Evolutionary conservation across 75 land plant genomes (phyloP).

Genomic region (Selaginella moellendorffii): DNA sequence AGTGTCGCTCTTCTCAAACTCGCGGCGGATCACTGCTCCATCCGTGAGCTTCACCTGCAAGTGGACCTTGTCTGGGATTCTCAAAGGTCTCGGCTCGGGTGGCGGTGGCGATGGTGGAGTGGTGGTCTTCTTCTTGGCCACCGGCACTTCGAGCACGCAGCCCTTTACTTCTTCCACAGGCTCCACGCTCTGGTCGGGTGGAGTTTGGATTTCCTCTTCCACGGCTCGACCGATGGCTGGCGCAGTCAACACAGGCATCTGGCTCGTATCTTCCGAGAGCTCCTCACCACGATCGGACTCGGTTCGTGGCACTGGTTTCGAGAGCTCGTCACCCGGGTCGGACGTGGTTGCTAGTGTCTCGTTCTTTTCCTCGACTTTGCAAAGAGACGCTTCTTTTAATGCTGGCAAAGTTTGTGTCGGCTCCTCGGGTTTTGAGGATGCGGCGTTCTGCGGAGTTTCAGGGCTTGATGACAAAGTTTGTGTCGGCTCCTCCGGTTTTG

Average conservation of each 20-base stretch:
- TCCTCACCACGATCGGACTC: too few species aligned
- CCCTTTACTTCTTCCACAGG: neutral
- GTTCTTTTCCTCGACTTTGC: too few species aligned
- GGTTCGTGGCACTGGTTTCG: too few species aligned
- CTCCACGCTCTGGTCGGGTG: neutral
- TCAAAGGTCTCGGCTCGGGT: neutral
- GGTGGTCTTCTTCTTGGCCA: too few species aligned
- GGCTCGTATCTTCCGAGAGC: neutral
- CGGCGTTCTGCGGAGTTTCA: too few species aligned
- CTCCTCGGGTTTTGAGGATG: neutral
- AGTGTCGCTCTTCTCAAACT: slow-evolving; percentile 32
- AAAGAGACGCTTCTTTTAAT: too few species aligned
- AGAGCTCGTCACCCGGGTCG: too few species aligned
- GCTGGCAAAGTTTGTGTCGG: neutral
- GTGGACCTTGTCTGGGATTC: neutral
- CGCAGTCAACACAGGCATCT: neutral
- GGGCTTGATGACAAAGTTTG: too few species aligned
- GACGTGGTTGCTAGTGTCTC: too few species aligned
- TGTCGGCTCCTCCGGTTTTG: neutral
- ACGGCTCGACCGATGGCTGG: neutral
- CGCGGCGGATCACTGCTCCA: slow-evolving; percentile 48
- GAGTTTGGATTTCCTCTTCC: neutral
- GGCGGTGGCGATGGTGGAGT: too few species aligned
- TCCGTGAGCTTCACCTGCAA: slow-evolving; percentile 57
- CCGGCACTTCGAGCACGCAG: neutral